Evolutionary conservation across 2,329 filamentous ascomycete genomes (phyloP), one percentile per base, ranked within the genome.

Genomic region (Drechslerella stenobrocha): DNA sequence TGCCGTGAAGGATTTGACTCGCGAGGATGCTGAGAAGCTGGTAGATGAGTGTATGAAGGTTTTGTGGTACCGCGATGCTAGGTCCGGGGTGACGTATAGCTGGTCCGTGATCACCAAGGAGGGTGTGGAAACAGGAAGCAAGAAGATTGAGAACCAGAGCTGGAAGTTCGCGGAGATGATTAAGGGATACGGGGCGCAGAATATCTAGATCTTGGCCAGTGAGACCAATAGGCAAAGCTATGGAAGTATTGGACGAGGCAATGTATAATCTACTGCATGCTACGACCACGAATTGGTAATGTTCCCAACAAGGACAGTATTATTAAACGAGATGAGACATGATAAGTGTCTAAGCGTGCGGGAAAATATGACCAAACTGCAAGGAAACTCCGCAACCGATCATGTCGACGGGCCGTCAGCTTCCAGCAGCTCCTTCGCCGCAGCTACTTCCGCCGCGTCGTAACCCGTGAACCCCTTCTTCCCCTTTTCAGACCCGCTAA

Each of bases 1-100:
- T 73, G 80, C 88, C 40, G 85, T 88, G 30, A 81, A 84, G 73
- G 80, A 84, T 66, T 81, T 97, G 71, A 85, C 81, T 37, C 83
- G 84, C 76, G 91, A 96, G 74, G 78, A 88, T 76, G 93, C 93
- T 48, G 81, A 96, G 69, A 80, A 87, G 63, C 83, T 90, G 37
- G 79, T 98, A 75, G 88, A 88, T 80, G 88, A 96, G 79, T 96
- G 90, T 78, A 91, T 98, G 89, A 97, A 97, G 83, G 92, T 97
- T 53, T 82, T 98, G 69, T 98, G 89, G 81, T 98, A 98, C 81
- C 84, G 93, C 74, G 93, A 98, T 79, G 93, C 93, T 44, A 86
- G 93, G 77, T 95, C 89, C 79, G 79, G 93, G 79, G 90, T 96
- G 78, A 82, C 83, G 73, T 98, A 96, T 80, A 93, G 89, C 71